Conservation (phyloP, 495 filamentous ascomycete species). For the Thermothielavioides terrestris region DNA sequence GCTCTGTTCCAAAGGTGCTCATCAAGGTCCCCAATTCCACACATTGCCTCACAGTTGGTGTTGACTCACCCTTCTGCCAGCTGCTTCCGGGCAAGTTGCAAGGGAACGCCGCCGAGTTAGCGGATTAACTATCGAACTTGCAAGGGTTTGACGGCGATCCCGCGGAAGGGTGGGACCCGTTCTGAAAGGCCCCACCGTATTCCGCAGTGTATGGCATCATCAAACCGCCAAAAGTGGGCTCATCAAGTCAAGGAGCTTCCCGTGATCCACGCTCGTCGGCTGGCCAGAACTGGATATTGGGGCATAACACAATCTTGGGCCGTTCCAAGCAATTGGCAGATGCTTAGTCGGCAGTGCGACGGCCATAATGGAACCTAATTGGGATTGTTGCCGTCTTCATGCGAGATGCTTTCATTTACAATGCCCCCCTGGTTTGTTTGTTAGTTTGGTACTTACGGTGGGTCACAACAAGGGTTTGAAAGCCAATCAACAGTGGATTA, state of each 20-base stretch:
- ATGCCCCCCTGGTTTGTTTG: no score
- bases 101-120: neutral
- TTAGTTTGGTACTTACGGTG: no score
- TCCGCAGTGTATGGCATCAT: slow-evolving; percentile 8
- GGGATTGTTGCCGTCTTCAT: neutral
- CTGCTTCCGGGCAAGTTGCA: neutral
- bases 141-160: slow-evolving; percentile 5
- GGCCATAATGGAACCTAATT: neutral
- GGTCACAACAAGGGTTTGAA: no score
- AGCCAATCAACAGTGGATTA: no score
- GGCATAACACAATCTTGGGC: neutral
- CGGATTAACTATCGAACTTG: neutral
- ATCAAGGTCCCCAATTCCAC: no score
- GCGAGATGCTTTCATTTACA: neutral
- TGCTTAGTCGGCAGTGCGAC: neutral
- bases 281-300: neutral
- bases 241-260: neutral
- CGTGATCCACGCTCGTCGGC: neutral
- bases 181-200: neutral
- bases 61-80: slow-evolving; percentile 2
- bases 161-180: slow-evolving; percentile 8
- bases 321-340: neutral
- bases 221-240: neutral
- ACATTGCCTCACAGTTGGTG: no score
- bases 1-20: no score